phyloP scores from a whole-genome alignment of 2,329 filamentous ascomycete genomes.

The Phymatotrichopsis omnivora region DNA sequence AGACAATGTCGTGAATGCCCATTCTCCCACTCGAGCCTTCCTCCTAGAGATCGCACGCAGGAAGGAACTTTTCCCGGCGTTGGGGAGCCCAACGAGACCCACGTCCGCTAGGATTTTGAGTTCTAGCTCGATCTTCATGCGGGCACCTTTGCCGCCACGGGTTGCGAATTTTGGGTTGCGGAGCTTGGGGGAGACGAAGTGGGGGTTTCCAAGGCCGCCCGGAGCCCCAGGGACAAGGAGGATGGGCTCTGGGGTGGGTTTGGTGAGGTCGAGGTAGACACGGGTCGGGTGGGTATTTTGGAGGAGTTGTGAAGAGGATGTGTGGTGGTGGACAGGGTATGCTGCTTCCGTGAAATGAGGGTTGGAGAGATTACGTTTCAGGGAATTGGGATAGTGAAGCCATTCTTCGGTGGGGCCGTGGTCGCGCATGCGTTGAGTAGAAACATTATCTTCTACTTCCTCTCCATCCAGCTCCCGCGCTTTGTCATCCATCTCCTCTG shows the following conservation, averaged over 20 bases:
- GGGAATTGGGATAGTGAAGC: constrained; percentile 30
- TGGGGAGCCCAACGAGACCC: constrained; percentile 85
- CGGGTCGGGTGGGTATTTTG: constrained; percentile 24
- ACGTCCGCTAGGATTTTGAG: constrained; percentile 92
- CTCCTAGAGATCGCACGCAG: constrained; percentile 80
- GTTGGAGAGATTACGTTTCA: constrained; percentile 27
- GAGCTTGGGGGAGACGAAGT: constrained; percentile 70
- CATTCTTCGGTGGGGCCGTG: constrained; percentile 27
- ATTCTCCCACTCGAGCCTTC: constrained; percentile 78
- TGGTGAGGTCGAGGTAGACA: constrained; percentile 43
- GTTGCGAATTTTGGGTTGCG: constrained; percentile 79
- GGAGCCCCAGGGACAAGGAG: constrained; percentile 78
- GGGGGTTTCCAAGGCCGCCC: constrained; percentile 85
- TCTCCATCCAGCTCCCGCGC: constrained; percentile 10
- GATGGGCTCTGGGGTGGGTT: constrained; percentile 71
- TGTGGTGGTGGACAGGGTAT: constrained; percentile 26
- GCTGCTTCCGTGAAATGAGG: constrained; percentile 26
- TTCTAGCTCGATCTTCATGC: constrained; percentile 73
- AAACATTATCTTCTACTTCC: constrained; percentile 10
- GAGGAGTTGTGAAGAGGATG: constrained; percentile 19
- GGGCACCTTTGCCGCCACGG: constrained; percentile 68
- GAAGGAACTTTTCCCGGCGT: constrained; percentile 91
- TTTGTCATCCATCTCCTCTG: constrained; percentile 18
- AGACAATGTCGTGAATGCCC: constrained; percentile 93
- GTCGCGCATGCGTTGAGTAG: background rate